Evolutionary conservation across 192 early-diverging fungal species (phyloP), one percentile per base, ranked within the genome.

Genomic region (Entrophospora sp.): DNA sequence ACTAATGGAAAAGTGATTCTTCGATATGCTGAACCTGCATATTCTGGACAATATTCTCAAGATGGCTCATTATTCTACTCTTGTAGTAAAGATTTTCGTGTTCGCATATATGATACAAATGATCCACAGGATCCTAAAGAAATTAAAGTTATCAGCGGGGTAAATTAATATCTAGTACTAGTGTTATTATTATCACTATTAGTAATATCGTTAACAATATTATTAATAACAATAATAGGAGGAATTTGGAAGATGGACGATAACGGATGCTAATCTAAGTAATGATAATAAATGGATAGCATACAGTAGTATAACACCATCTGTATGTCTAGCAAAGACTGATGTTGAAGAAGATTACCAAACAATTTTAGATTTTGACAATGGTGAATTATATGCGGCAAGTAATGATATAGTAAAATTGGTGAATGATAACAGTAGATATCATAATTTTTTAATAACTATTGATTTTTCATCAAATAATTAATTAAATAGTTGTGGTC

Each of bases 161-260:
- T n/a, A n/a, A n/a, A n/a, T n/a, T n/a, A n/a, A n/a, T n/a, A n/a
- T n/a, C n/a, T n/a, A n/a, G n/a, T n/a, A n/a, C n/a, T n/a, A n/a
- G n/a, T n/a, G n/a, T n/a, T n/a, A n/a, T n/a, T n/a, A n/a, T n/a
- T n/a, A n/a, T n/a, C n/a, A n/a, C n/a, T n/a, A n/a, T n/a, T n/a
- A n/a, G n/a, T n/a, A n/a, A n/a, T n/a, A n/a, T n/a, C n/a, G n/a
- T n/a, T n/a, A n/a, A n/a, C n/a, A n/a, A n/a, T n/a, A n/a, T n/a
- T n/a, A n/a, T n/a, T n/a, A n/a, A n/a, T n/a, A n/a, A n/a, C n/a
- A n/a, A n/a, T n/a, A n/a, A n/a, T n/a, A n/a, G n/a, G n/a, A n/a
- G n/a, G n/a, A 69, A 1, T 31, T 56, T 24, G 87, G 87, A 9
- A 75, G 68, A 42, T 87, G 87, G 87, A 89, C 87, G 0, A 84